A percentile compares a stretch with the other conserved stretches of the same genome.
phyloP scores from a whole-genome alignment of 2,329 filamentous ascomycete genomes.

The Pseudogymnoascus sp. region DNA sequence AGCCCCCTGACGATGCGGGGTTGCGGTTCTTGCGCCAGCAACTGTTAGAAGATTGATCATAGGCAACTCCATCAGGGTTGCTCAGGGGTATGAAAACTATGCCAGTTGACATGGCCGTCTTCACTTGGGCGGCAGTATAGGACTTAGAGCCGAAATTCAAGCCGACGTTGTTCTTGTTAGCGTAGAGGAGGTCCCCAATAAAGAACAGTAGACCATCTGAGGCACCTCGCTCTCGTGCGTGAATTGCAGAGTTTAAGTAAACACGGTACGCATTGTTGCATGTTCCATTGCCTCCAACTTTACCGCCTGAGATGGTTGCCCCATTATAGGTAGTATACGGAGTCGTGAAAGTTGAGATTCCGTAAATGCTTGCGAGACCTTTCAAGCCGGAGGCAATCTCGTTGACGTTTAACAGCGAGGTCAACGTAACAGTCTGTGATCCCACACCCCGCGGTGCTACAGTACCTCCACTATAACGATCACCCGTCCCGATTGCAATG shows the following conservation, averaged over 20 bases:
- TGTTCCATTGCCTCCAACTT: constrained; percentile 37
- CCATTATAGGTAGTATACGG: constrained; percentile 39
- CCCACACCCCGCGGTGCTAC: constrained; percentile 37
- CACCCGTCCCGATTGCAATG: constrained; percentile 36
- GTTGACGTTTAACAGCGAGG: constrained; percentile 35
- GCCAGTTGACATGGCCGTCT: constrained; percentile 43
- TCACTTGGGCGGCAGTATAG: constrained; percentile 47
- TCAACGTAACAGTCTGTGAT: constrained; percentile 31
- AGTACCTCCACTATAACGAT: constrained; percentile 35
- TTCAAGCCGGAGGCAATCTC: constrained; percentile 37
- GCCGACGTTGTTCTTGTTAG: constrained; percentile 41
- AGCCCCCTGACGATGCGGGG: constrained; percentile 30
- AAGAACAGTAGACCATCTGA: constrained; percentile 52
- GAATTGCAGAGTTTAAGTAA: constrained; percentile 47
- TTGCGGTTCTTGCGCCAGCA: constrained; percentile 54
- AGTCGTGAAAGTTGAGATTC: constrained; percentile 33
- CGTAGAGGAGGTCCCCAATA: constrained; percentile 48
- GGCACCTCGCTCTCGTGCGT: constrained; percentile 51
- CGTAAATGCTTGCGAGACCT: constrained; percentile 35
- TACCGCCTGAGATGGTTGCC: constrained; percentile 32
- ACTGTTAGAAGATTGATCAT: constrained; percentile 41
- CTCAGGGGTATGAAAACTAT: constrained; percentile 47
- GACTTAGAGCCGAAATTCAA: constrained; percentile 44
- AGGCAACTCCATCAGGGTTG: constrained; percentile 48
- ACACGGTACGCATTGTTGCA: constrained; percentile 39